These are phyloP conservation scores for Mycena filopes DNA, from an alignment of 768 basidiomycete genomes.

Conservation along the genomic window DNA sequence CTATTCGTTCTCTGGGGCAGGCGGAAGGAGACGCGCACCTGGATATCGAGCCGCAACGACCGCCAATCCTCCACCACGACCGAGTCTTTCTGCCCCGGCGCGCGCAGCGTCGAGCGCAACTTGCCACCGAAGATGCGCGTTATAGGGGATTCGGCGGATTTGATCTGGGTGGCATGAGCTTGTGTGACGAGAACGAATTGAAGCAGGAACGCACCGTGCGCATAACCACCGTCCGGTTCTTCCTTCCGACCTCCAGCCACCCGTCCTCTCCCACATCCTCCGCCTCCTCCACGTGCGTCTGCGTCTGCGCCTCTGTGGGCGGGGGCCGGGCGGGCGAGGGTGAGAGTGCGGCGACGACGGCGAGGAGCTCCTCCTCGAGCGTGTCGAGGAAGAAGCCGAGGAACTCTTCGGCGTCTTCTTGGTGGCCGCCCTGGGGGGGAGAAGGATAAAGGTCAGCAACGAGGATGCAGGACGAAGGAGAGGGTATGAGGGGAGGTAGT, in stretches of 20 bases:
- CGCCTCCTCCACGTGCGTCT: slow-evolving; percentile 51
- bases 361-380: slow-evolving; percentile 89
- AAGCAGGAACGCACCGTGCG: slow-evolving; percentile 83
- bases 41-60: slow-evolving; percentile 88
- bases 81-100: slow-evolving; percentile 86
- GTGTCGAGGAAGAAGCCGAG: slow-evolving; percentile 97
- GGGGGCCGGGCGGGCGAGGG: slow-evolving; percentile 52
- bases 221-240: slow-evolving; percentile 83
- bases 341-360: slow-evolving; percentile 66
- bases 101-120: slow-evolving; percentile 84
- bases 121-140: slow-evolving; percentile 94
- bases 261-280: slow-evolving; percentile 71
- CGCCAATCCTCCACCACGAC: slow-evolving; percentile 94
- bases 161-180: slow-evolving; percentile 67
- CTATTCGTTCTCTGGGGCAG: background rate
- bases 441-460: background rate
- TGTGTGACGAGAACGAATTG: too few relatives aligned
- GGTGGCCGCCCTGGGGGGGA: slow-evolving; percentile 79
- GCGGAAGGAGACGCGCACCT: slow-evolving; percentile 54
- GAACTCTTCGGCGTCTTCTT: slow-evolving; percentile 99
- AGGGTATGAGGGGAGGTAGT: background rate
- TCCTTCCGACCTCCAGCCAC: slow-evolving; percentile 94
- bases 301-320: too few relatives aligned
- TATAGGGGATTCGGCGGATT: slow-evolving; percentile 86
- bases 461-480: slow-evolving; percentile 14